Evolutionary conservation across 2,329 filamentous ascomycete species (phyloP).

Genomic region (Exophiala sideris): DNA sequence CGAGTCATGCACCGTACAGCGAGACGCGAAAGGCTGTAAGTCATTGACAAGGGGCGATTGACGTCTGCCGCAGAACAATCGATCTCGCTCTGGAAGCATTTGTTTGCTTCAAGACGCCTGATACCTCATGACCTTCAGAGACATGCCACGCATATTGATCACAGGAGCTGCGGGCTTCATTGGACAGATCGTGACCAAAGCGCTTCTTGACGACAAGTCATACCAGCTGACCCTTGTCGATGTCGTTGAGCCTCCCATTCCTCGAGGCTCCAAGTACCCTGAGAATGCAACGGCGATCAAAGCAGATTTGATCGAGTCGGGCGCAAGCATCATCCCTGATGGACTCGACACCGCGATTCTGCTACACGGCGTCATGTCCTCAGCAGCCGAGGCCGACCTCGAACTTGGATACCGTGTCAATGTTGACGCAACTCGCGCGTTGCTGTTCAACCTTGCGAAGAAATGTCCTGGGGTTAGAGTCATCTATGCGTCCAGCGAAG

Average conservation of each 20-base stretch:
- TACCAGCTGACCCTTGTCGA: slow-evolving; percentile 55
- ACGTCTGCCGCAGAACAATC: background rate
- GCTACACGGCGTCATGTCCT: slow-evolving; percentile 66
- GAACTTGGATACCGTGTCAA: slow-evolving; percentile 59
- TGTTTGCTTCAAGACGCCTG: background rate
- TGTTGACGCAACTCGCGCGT: slow-evolving; percentile 55
- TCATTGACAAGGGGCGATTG: background rate
- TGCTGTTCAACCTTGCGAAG: slow-evolving; percentile 52
- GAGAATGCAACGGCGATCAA: slow-evolving; percentile 48
- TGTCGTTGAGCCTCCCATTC: slow-evolving; percentile 51
- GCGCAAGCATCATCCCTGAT: slow-evolving; percentile 33
- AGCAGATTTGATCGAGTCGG: slow-evolving; percentile 52
- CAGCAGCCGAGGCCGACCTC: slow-evolving; percentile 59
- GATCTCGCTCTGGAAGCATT: background rate
- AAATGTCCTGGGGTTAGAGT: slow-evolving; percentile 54
- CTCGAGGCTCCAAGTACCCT: slow-evolving; percentile 45
- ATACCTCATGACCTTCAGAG: slow-evolving; percentile 42
- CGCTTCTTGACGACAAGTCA: slow-evolving; percentile 51
- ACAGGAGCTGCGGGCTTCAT: slow-evolving; percentile 64
- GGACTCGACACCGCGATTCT: slow-evolving; percentile 55
- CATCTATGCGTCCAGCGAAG: slow-evolving; percentile 60
- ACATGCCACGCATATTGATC: slow-evolving; percentile 49
- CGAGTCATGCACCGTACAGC: too few relatives aligned
- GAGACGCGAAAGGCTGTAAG: slow-evolving; percentile 1
- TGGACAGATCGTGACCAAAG: slow-evolving; percentile 57